Conservation (phyloP, 108 stramenopile species). For the Cyclotella choctawhatcheeana region DNA sequence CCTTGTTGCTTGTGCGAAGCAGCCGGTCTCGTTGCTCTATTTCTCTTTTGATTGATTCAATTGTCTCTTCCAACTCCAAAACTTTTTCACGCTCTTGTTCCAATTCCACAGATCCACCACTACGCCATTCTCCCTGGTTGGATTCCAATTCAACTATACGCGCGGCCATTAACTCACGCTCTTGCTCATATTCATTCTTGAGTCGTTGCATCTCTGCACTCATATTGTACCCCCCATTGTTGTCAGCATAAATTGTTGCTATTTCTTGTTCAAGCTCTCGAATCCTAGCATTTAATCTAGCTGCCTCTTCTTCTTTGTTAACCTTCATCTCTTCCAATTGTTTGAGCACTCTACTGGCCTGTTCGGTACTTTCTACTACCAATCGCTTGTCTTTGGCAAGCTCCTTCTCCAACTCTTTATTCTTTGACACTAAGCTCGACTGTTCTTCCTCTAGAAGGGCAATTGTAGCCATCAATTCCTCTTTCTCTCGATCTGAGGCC, state of each 20-base stretch:
- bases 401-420: conserved; percentile 47
- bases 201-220: conserved; percentile 26
- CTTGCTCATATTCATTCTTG: conserved; percentile 34
- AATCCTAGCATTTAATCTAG: conserved; percentile 28
- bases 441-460: conserved; percentile 38
- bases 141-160: conserved; percentile 44
- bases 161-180: conserved; percentile 35
- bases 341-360: conserved; percentile 42
- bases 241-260: conserved; percentile 9
- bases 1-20: conserved; percentile 46
- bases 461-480: conserved; percentile 25
- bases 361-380: conserved; percentile 41
- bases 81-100: conserved; percentile 24
- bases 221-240: conserved; percentile 18
- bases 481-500: conserved; percentile 15
- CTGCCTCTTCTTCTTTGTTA: conserved; percentile 40
- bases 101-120: conserved; percentile 20
- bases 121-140: conserved; percentile 9
- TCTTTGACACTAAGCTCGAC: conserved; percentile 4
- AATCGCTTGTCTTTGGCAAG: conserved; percentile 38
- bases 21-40: conserved; percentile 43
- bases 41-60: conserved; percentile 30
- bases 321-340: conserved; percentile 38
- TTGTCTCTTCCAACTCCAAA: conserved; percentile 17
- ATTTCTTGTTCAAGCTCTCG: conserved; percentile 48